These are phyloP conservation scores for Candida chauliodis DNA, from an alignment of 805 yeast genomes.

Conservation along the genomic window DNA sequence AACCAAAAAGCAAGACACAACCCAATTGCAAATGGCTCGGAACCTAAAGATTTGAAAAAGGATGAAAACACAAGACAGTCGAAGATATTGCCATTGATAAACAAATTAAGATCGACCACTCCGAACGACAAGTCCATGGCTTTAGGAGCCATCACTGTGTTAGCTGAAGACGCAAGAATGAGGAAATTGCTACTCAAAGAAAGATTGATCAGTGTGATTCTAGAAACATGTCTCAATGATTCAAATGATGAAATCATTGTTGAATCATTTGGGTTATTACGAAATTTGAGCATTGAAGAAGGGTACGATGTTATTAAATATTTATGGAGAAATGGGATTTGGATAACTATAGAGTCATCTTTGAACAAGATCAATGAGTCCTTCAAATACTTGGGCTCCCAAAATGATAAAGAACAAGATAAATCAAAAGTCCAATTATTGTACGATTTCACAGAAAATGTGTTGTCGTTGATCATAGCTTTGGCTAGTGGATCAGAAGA, in stretches of 20 bases:
- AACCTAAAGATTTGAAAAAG: conserved; percentile 22
- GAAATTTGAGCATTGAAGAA: conserved; percentile 80
- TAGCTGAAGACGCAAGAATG: conserved; percentile 65
- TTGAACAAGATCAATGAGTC: conserved; percentile 51
- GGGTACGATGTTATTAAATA: conserved; percentile 78
- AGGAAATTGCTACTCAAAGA: conserved; percentile 68
- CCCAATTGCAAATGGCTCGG: conserved; percentile 22
- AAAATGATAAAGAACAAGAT: conserved; percentile 22
- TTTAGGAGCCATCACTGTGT: conserved; percentile 62
- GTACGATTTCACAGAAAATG: conserved; percentile 68
- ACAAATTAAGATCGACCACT: conserved; percentile 56
- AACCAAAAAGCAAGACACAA: conserved; percentile 32
- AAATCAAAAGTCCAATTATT: conserved; percentile 47
- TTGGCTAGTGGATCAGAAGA: conserved; percentile 62
- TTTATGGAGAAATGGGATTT: conserved; percentile 75
- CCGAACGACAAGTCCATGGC: conserved; percentile 79
- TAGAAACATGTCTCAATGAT: conserved; percentile 67
- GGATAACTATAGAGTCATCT: conserved; percentile 56
- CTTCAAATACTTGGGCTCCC: conserved; percentile 36
- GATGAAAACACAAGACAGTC: conserved; percentile 49
- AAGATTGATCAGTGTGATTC: conserved; percentile 57
- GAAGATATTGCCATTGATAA: conserved; percentile 65
- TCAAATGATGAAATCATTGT: conserved; percentile 70
- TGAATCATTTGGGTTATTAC: conserved; percentile 74
- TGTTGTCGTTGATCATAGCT: conserved; percentile 64